phyloP scores from a whole-genome alignment of 208 protist species.

The Plasmodiophora brassicae region DNA sequence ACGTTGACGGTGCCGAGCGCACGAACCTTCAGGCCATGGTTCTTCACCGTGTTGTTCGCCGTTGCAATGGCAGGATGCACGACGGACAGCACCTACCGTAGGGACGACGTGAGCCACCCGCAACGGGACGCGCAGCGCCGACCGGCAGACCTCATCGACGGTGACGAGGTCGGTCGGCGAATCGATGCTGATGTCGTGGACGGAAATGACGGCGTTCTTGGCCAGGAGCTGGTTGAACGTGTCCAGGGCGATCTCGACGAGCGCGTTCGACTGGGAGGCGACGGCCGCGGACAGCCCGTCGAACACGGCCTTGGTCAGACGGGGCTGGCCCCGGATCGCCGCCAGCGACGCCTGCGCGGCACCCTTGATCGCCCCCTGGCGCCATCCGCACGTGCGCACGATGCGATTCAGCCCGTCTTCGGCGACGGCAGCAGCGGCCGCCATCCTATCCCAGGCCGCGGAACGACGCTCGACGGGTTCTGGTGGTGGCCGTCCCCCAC shows the following conservation, averaged over 20 bases:
- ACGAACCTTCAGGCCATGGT: neutral
- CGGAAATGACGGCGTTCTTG: constrained; percentile 22
- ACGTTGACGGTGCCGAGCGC: neutral
- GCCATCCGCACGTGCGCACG: neutral
- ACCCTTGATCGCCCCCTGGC: neutral
- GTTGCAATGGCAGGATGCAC: neutral
- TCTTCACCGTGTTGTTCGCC: neutral
- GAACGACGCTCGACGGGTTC: too few species aligned
- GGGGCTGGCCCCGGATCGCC: neutral
- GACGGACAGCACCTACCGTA: neutral
- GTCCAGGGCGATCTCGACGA: neutral
- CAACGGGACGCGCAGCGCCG: too few species aligned
- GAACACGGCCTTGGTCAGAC: neutral
- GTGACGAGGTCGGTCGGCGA: neutral
- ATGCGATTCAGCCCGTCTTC: neutral
- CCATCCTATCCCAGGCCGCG: too few species aligned
- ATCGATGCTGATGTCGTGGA: neutral
- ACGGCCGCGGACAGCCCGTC: neutral
- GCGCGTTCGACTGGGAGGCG: neutral
- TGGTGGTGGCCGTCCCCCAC: too few species aligned
- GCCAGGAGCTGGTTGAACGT: neutral
- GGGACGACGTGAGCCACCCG: neutral
- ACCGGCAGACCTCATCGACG: neutral
- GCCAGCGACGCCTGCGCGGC: neutral
- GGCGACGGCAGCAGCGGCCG: neutral